A percentile compares a stretch with the other conserved stretches of the same genome.
These are phyloP conservation scores for Phytophthora litchii DNA, from an alignment of 352 stramenopile species.

Conservation along the genomic window DNA sequence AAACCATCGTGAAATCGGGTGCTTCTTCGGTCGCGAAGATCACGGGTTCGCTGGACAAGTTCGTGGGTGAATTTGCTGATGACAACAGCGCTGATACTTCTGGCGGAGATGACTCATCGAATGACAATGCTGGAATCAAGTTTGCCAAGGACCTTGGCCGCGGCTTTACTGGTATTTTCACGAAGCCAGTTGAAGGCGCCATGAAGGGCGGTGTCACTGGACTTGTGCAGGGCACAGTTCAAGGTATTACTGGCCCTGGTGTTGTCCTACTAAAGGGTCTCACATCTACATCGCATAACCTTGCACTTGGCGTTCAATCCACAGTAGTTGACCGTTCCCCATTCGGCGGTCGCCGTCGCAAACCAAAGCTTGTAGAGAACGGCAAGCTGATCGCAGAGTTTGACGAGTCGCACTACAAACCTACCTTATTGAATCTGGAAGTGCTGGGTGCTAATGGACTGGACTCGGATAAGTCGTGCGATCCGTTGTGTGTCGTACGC, in stretches of 20 bases:
- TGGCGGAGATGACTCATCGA: slow-evolving; percentile 35
- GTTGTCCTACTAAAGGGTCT: slow-evolving; percentile 84
- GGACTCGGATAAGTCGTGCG: slow-evolving; percentile 76
- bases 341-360: slow-evolving; percentile 76
- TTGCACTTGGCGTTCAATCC: slow-evolving; percentile 79
- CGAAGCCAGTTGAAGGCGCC: slow-evolving; percentile 84
- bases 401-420: slow-evolving; percentile 65
- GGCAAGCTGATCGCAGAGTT: slow-evolving; percentile 70
- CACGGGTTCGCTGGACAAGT: slow-evolving; percentile 84
- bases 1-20: slow-evolving; percentile 83
- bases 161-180: slow-evolving; percentile 87
- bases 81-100: slow-evolving; percentile 38
- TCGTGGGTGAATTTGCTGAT: slow-evolving; percentile 82
- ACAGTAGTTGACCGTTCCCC: slow-evolving; percentile 81
- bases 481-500: slow-evolving; percentile 77
- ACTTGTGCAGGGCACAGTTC: slow-evolving; percentile 77
- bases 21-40: slow-evolving; percentile 83
- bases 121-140: slow-evolving; percentile 70
- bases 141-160: slow-evolving; percentile 88
- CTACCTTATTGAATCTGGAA: slow-evolving; percentile 65
- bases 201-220: slow-evolving; percentile 80
- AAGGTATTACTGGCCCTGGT: slow-evolving; percentile 79
- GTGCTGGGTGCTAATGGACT: slow-evolving; percentile 75
- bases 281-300: slow-evolving; percentile 83
- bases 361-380: slow-evolving; percentile 73